Evolutionary conservation across 441 rosid species (phyloP).

Genomic region (Erodium trifolium): DNA sequence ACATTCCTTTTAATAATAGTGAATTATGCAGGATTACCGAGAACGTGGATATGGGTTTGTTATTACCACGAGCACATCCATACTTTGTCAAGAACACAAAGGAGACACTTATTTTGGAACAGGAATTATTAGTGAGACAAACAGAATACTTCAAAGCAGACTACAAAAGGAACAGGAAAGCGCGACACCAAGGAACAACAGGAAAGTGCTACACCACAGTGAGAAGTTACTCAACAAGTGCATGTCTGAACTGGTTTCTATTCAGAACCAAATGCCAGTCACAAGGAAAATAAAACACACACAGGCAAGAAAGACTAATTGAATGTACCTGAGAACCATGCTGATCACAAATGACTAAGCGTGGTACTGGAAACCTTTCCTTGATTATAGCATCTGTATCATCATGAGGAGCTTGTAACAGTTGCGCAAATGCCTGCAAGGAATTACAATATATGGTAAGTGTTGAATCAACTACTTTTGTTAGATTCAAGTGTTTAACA

Average conservation of each 20-base stretch:
- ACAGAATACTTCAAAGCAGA: too few species aligned
- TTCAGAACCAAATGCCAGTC: background rate
- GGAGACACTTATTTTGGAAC: too few species aligned
- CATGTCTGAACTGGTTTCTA: background rate
- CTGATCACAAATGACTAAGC: constrained; percentile 95
- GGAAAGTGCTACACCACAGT: too few species aligned
- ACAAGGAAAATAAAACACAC: background rate
- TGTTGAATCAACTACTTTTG: background rate
- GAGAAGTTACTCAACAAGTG: background rate
- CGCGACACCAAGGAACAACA: too few species aligned
- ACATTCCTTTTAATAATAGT: too few species aligned
- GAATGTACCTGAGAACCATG: constrained; percentile 96
- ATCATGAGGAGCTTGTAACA: constrained; percentile 76
- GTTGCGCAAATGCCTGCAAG: constrained; percentile 78
- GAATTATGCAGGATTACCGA: too few species aligned
- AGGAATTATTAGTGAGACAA: too few species aligned
- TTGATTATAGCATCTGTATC: constrained; percentile 60
- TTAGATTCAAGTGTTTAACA: background rate
- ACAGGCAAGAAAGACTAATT: background rate
- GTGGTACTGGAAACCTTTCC: constrained; percentile 93
- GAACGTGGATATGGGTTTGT: too few species aligned
- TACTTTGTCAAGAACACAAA: too few species aligned
- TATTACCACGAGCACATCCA: too few species aligned
- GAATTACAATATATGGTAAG: background rate
- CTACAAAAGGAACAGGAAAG: too few species aligned